phyloP scores from a whole-genome alignment of 257 asterid species.

The Nicotiana obtusifolia region DNA sequence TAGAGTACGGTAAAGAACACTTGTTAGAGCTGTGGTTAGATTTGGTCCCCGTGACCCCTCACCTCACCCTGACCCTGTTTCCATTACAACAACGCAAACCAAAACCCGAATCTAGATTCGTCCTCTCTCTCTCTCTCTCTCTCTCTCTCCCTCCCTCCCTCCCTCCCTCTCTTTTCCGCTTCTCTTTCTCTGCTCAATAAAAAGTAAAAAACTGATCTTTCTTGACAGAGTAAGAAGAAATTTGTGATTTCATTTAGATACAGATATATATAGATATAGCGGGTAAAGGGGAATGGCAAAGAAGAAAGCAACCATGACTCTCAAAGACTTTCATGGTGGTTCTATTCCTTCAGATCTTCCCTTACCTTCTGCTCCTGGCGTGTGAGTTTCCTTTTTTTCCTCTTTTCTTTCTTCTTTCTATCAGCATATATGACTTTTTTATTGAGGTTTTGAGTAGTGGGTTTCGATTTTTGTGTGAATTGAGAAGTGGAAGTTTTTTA shows the following conservation, averaged over 20 bases:
- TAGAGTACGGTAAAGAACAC: background rate
- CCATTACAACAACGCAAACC: background rate
- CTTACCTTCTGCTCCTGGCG: constrained; percentile 95
- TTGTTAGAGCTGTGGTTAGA: background rate
- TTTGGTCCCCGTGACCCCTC: constrained; percentile 6
- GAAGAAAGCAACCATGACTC: constrained; percentile 95
- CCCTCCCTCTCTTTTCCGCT: background rate
- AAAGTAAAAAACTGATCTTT: background rate
- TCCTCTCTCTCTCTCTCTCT: background rate
- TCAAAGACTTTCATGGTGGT: constrained; percentile 94
- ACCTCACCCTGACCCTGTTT: background rate
- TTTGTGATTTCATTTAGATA: background rate
- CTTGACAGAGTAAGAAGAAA: constrained; percentile 10
- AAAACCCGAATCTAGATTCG: background rate
- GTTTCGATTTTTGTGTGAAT: background rate
- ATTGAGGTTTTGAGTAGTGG: background rate
- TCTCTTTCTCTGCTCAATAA: constrained; percentile 2
- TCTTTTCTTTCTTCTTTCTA: background rate
- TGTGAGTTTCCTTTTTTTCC: constrained; percentile 37
- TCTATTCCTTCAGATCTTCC: constrained; percentile 93
- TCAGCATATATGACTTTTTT: background rate
- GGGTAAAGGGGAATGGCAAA: constrained; percentile 44
- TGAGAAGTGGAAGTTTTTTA: background rate
- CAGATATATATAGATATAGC: constrained; percentile 2
- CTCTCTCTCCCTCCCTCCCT: background rate